Conservation (phyloP, 257 asterid species). For the Solanum pimpinellifolium region DNA sequence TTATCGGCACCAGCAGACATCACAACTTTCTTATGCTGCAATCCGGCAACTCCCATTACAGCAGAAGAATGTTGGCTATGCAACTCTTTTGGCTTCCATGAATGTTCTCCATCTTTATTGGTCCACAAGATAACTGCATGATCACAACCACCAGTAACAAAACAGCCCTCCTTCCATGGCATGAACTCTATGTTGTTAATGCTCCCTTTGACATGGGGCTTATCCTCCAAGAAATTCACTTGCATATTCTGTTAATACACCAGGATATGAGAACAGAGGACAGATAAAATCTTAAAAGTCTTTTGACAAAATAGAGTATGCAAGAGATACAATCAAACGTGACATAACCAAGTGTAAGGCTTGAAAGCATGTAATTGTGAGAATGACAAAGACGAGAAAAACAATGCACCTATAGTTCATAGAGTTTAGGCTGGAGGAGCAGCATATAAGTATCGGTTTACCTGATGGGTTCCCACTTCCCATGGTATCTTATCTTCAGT, state of each 20-base stretch:
- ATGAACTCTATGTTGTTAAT: constrained; percentile 75
- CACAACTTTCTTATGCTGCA: constrained; percentile 62
- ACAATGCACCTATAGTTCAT: background rate
- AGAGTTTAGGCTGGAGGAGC: background rate
- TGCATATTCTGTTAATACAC: constrained; percentile 30
- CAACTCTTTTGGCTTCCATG: constrained; percentile 55
- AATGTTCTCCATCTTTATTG: constrained; percentile 44
- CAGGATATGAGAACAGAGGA: background rate
- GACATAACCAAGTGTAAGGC: background rate
- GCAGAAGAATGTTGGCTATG: constrained; percentile 79
- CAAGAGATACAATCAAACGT: background rate
- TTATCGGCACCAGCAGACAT: constrained; percentile 87
- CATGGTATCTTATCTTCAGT: background rate
- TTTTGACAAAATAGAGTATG: background rate
- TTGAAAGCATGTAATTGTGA: background rate
- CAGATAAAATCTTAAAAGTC: background rate
- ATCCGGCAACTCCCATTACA: constrained; percentile 89
- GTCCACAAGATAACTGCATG: constrained; percentile 84
- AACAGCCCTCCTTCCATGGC: constrained; percentile 78
- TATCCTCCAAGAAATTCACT: constrained; percentile 49
- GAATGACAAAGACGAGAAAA: background rate
- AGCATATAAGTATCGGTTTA: background rate
- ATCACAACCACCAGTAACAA: constrained; percentile 87
- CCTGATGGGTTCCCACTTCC: background rate
- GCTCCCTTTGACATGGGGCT: constrained; percentile 75